These are phyloP conservation scores for Usnea hakonensis DNA, from an alignment of 495 filamentous ascomycete species.

Conservation along the genomic window DNA sequence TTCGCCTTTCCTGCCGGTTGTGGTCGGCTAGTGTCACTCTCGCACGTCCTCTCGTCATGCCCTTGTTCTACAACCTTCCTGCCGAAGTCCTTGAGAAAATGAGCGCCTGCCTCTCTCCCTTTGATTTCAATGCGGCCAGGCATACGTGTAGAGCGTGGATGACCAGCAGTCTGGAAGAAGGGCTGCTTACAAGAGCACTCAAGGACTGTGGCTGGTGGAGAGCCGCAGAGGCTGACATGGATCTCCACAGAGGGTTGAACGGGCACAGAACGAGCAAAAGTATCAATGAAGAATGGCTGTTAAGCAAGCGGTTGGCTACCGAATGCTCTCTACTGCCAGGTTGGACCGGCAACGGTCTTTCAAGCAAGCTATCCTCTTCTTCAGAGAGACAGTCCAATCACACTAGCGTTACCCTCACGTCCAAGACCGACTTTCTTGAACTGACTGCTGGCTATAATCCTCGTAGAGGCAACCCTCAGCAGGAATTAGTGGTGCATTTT, in stretches of 20 bases:
- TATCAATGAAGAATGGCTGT: slow-evolving; percentile 43
- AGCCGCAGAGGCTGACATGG: slow-evolving; percentile 35
- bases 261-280: slow-evolving; percentile 16
- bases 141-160: slow-evolving; percentile 61
- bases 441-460: slow-evolving; percentile 11
- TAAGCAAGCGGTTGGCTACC: slow-evolving; percentile 53
- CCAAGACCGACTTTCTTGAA: slow-evolving; percentile 26
- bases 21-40: slow-evolving; percentile 22
- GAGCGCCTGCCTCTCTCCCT: slow-evolving; percentile 45
- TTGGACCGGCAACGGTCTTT: slow-evolving; percentile 40
- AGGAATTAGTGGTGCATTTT: slow-evolving; percentile 31
- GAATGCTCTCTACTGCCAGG: slow-evolving; percentile 51
- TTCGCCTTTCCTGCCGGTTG: slow-evolving; percentile 30
- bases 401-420: slow-evolving; percentile 16
- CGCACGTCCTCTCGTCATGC: slow-evolving; percentile 14
- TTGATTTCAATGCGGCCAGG: slow-evolving; percentile 60
- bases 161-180: slow-evolving; percentile 49
- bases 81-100: slow-evolving; percentile 57
- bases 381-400: slow-evolving; percentile 16
- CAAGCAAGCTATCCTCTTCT: slow-evolving; percentile 23
- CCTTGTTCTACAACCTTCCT: slow-evolving; percentile 42
- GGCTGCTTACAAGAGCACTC: slow-evolving; percentile 46
- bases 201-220: slow-evolving; percentile 54
- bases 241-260: slow-evolving; percentile 22
- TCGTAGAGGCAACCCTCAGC: background rate